Evolutionary conservation across 345 rosid species (phyloP).

Genomic region (Xanthoceras sorbifolium): DNA sequence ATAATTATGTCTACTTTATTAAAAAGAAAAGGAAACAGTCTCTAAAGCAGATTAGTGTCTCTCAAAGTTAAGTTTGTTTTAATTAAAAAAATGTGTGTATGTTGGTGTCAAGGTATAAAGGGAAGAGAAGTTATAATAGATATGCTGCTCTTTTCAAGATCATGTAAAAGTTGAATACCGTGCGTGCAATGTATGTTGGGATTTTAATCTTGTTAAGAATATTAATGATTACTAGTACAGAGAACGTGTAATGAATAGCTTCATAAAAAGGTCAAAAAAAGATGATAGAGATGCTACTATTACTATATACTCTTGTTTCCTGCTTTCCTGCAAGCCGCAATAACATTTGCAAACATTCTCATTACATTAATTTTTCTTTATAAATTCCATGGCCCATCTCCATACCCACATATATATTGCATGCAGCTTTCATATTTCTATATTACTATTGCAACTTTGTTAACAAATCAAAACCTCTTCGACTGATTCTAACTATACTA

Average conservation of each 20-base stretch:
- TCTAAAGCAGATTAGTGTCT: neutral
- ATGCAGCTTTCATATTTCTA: neutral
- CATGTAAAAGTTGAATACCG: neutral
- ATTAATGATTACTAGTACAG: neutral
- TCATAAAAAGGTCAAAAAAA: neutral
- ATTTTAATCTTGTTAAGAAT: neutral
- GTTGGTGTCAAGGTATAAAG: neutral
- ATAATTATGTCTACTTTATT: neutral
- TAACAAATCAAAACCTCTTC: too few relatives aligned
- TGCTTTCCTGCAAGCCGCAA: slow-evolving; percentile 40
- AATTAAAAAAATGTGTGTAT: neutral
- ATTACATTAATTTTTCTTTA: neutral
- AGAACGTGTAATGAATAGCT: neutral
- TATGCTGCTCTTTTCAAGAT: neutral
- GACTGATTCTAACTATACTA: too few relatives aligned
- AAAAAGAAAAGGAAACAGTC: neutral
- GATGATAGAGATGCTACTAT: slow-evolving; percentile 11
- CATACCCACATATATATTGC: neutral
- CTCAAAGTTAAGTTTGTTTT: neutral
- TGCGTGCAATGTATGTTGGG: neutral
- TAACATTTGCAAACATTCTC: slow-evolving; percentile 22
- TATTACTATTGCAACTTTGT: neutral
- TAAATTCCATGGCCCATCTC: slow-evolving; percentile 1
- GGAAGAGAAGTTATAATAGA: neutral
- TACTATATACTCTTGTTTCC: slow-evolving; percentile 46